Percentiles rank a stretch among this genome's conserved stretches.
phyloP scores from a whole-genome alignment of 179 eudicot species.

The Silene vulgaris region DNA sequence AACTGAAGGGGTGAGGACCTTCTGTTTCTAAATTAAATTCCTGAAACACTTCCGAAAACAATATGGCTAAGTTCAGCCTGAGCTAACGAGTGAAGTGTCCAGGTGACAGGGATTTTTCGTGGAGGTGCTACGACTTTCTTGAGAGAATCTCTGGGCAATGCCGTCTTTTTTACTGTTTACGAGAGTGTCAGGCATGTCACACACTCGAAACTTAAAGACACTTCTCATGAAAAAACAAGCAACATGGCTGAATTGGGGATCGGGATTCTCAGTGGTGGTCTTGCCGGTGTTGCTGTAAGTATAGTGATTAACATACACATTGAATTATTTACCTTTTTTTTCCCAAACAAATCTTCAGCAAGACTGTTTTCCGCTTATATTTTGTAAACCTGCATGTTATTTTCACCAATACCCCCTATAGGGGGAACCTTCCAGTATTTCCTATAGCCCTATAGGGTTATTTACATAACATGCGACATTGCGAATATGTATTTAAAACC shows the following conservation, averaged over 20 bases:
- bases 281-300: slow-evolving; percentile 79
- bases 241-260: slow-evolving; percentile 56
- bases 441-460: too few species aligned
- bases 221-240: slow-evolving; percentile 35
- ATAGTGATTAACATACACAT: neutral
- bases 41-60: neutral
- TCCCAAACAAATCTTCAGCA: neutral
- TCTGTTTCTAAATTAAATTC: neutral
- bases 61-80: slow-evolving; percentile 24
- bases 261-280: slow-evolving; percentile 84
- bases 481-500: too few species aligned
- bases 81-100: slow-evolving; percentile 32
- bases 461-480: neutral
- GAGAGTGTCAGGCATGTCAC: slow-evolving; percentile 60
- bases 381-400: neutral
- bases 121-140: slow-evolving; percentile 77
- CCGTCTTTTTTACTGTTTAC: slow-evolving; percentile 72
- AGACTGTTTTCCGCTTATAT: neutral
- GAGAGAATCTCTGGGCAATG: slow-evolving; percentile 80
- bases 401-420: too few species aligned
- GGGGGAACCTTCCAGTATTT: too few species aligned
- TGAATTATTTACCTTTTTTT: neutral
- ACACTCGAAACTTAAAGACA: slow-evolving; percentile 50
- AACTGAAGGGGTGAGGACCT: slow-evolving; percentile 69
- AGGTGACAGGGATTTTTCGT: slow-evolving; percentile 78